Conservation (phyloP, 2,329 filamentous ascomycete genomes). For the Talaromyces piceae region DNA sequence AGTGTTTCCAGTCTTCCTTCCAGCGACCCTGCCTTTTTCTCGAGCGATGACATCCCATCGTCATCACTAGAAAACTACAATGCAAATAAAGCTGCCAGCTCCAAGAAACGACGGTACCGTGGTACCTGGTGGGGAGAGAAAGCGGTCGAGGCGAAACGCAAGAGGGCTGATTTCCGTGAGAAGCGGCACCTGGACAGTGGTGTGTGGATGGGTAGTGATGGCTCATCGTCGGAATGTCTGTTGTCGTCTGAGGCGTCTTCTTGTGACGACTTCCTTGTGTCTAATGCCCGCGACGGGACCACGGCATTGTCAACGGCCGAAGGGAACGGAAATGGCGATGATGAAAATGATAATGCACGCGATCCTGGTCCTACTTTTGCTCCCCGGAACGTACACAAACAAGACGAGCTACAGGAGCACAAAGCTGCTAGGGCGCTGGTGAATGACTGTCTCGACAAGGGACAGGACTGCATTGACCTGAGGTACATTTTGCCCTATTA, state of each 20-base stretch:
- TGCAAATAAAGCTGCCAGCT: conserved; percentile 2
- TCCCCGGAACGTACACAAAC: conserved; percentile 13
- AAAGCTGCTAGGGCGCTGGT: conserved; percentile 30
- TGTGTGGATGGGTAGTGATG: conserved; percentile 43
- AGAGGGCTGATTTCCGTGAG: conserved; percentile 36
- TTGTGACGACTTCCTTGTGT: conserved; percentile 27
- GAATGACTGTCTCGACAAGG: conserved; percentile 36
- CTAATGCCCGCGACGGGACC: conserved; percentile 7
- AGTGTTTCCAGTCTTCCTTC: conserved; percentile 33
- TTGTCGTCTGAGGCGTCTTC: conserved; percentile 26
- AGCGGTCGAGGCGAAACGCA: conserved; percentile 29
- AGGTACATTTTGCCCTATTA: conserved; percentile 27
- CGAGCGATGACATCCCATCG: conserved; percentile 40
- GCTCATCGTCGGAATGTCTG: conserved; percentile 27
- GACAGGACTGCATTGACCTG: conserved; percentile 38
- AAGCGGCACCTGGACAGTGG: conserved; percentile 40
- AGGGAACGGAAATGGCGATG: neutral
- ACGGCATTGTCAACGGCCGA: neutral
- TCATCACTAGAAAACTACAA: conserved; percentile 40
- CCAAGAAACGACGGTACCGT: conserved; percentile 33
- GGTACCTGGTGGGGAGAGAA: conserved; percentile 41
- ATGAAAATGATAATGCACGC: neutral
- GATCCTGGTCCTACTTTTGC: conserved; percentile 8
- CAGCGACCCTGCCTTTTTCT: conserved; percentile 41
- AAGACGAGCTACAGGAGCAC: conserved; percentile 29